These are phyloP conservation scores for Phytophthora fragariae DNA, from an alignment of 352 stramenopile species.

Conservation along the genomic window DNA sequence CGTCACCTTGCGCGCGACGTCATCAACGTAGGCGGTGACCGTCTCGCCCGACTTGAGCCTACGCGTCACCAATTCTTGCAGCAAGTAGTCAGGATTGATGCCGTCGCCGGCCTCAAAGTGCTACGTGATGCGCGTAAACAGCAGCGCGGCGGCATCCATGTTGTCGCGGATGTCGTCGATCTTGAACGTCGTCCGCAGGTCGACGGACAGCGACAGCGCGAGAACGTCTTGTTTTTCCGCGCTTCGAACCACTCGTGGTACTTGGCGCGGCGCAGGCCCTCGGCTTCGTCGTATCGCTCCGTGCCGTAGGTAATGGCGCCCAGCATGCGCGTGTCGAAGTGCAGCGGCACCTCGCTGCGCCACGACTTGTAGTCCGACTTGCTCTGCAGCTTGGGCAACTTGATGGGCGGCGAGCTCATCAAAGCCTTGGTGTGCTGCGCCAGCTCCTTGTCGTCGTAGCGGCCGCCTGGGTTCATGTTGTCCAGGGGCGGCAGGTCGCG, in stretches of 20 bases:
- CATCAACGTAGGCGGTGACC: neutral
- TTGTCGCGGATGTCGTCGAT: neutral
- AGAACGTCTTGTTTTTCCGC: conserved; percentile 11
- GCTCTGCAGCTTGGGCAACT: neutral
- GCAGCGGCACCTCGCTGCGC: conserved; percentile 3
- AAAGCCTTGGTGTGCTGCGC: neutral
- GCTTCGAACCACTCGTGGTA: conserved; percentile 5
- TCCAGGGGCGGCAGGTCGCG: neutral
- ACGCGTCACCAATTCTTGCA: neutral
- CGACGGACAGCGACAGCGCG: too few species aligned
- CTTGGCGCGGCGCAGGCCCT: neutral
- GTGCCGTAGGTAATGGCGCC: conserved; percentile 2
- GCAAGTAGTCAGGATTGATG: neutral
- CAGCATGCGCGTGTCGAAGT: conserved; percentile 6
- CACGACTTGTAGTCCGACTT: conserved; percentile 6
- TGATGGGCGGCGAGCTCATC: neutral
- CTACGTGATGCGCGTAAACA: neutral
- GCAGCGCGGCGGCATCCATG: neutral
- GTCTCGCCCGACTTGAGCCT: neutral
- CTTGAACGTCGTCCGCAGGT: too few species aligned
- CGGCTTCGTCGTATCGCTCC: neutral
- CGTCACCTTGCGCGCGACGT: neutral
- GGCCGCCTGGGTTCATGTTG: neutral
- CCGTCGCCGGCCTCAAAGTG: neutral
- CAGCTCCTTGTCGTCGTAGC: conserved; percentile 11